Evolutionary conservation across 805 yeast genomes (phyloP), one percentile per base, ranked within the genome.

Genomic region (baker's yeast (Saccharomyces cerevisiae)): DNA sequence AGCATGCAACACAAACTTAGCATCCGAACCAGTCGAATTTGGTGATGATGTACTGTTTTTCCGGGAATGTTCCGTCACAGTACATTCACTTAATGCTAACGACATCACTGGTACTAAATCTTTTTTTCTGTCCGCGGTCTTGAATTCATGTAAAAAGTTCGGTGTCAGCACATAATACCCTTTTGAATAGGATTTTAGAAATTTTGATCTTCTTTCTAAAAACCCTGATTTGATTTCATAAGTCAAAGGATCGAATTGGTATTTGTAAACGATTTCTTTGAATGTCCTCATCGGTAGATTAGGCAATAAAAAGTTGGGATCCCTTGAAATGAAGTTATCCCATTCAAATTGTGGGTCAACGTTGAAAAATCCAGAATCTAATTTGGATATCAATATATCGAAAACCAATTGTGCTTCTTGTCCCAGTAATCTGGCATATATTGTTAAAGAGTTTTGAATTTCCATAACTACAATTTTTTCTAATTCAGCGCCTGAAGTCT

Each of bases 91-190:
- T 50, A 90, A 73, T 6, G 89, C 76, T 53, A 91, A 71, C 0
- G 96, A 89, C 87, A 87, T 85, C 26, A 87, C 83, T 1, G 97
- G 97, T 14, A 77, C 65, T 51, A 87, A 80, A 68, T 90, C 97
- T 65, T 81, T 86, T 64, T 83, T 86, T 53, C 96, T 79, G 69
- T 91, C 96, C 3, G 82, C 70, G 1, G 89, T 71, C 73, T 90
- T 91, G 73, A 92, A 88, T 72, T 92, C 99, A 68, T 94, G 98
- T 53, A 92, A 73, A 64, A 82, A 90, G 54, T 84, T 83, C 54
- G 97, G 87, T 2, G 99, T 90, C 60, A 92, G 75, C 21, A 92
- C 96, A 67, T 89, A 94, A 83, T 87, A 94, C 3, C 94, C 96
- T 58, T 83, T 79, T 3, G 96, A 82, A 70, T 90, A 94, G n/a